A percentile compares a stretch with the other conserved stretches of the same genome.
Evolutionary conservation across 2,329 filamentous ascomycete species (phyloP).

Genomic region (Exophiala dermatitidis): DNA sequence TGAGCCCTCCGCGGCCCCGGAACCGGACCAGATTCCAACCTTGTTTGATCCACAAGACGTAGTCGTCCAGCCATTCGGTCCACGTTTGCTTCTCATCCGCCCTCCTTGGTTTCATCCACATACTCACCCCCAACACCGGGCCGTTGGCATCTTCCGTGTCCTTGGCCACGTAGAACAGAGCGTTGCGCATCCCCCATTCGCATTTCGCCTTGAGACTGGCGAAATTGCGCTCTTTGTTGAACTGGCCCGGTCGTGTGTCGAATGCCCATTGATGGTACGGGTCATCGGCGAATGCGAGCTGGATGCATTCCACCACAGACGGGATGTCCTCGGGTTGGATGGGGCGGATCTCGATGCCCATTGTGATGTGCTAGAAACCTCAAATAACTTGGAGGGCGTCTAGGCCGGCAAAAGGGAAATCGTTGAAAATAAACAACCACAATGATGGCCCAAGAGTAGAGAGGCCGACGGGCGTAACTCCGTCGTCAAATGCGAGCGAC

Average conservation of each 20-base stretch:
- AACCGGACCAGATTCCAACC: slow-evolving; percentile 60
- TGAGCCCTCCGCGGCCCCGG: slow-evolving; percentile 58
- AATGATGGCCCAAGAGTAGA: no score
- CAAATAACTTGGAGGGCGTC: no score
- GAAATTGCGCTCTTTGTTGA: slow-evolving; percentile 54
- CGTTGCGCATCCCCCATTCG: slow-evolving; percentile 62
- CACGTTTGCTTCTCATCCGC: slow-evolving; percentile 48
- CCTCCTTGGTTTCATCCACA: slow-evolving; percentile 59
- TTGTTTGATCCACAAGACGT: slow-evolving; percentile 61
- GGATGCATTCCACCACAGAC: slow-evolving; percentile 57
- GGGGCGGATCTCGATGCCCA: slow-evolving; percentile 50
- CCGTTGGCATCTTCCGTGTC: slow-evolving; percentile 40
- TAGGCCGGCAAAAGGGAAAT: no score
- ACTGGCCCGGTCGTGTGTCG: slow-evolving; percentile 43
- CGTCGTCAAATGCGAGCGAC: no score
- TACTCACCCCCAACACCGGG: slow-evolving; percentile 61
- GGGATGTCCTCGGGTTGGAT: slow-evolving; percentile 56
- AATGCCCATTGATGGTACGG: slow-evolving; percentile 63
- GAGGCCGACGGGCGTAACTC: no score
- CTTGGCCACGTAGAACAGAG: slow-evolving; percentile 63
- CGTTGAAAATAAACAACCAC: no score
- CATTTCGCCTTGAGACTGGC: slow-evolving; percentile 59
- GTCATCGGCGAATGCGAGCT: slow-evolving; percentile 59
- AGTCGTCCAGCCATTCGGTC: slow-evolving; percentile 56
- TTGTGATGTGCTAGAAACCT: slow-evolving; percentile 23